Base-by-base conservation (phyloP, 805 yeast genomes). In the Saturnispora bothae region DNA sequence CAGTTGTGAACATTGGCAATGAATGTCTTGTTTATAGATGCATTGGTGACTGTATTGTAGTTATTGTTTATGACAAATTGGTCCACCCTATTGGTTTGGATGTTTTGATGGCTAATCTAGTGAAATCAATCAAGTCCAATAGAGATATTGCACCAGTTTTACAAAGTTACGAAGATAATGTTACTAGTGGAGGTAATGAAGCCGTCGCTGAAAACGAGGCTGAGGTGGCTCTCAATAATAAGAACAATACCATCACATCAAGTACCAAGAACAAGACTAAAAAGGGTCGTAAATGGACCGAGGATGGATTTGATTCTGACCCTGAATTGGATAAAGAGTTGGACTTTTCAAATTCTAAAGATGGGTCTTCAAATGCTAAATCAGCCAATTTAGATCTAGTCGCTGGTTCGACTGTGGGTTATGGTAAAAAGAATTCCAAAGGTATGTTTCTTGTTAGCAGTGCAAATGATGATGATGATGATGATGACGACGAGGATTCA, bases 361-460 rank as follows among this genome's bases (percentile, higher is more conserved):
- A 23, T 5, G 18, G 18, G 3, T 10, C n/a, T 19, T 41, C 47
- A 7, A 44, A 49, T 13, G 41, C 44, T 2, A 37, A 51, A 4
- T 40, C 48, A 2, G 54, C 52, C 5, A 54, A 57, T 30, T 39
- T 61, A 17, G 39, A 44, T 3, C 62, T 57, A 28, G 38, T 60
- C 14, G 53, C 58, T 35, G 77, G 76, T 13, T 51, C 63, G 38
- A 60, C 60, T 40, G 45, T 49, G 3, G 46, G 45, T 21, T 68
- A 66, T 47, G 78, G 78, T 12, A 42, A 59, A 4, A 54, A 59
- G 34, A 61, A 65, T 22, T 59, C 60, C 39, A 48, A 63, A 2
- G 88, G 86, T 4, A 73, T 72, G n/a, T 79, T 80, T 50, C 54
- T 80, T 29, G 75, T 81, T 10, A 73, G 65, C 39, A 68, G 63